Percentiles rank a stretch among this genome's conserved stretches.
phyloP scores from a whole-genome alignment of 2,329 filamentous ascomycete species.

The Aspergillus pseudonomiae region DNA sequence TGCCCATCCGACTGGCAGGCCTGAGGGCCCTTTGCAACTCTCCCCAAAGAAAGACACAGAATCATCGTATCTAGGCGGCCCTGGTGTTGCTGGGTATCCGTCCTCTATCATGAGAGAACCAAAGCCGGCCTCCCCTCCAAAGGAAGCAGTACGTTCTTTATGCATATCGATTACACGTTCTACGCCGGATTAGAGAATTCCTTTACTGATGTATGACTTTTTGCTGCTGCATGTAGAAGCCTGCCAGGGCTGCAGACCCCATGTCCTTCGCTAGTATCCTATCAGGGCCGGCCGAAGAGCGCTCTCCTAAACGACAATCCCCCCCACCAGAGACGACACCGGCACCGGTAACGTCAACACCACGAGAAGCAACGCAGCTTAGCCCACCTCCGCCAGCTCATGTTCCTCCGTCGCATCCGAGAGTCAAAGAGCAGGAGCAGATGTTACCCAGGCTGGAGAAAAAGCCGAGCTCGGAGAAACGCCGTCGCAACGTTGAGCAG shows the following conservation, averaged over 20 bases:
- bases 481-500: constrained; percentile 26
- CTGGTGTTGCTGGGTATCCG: constrained; percentile 33
- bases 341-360: constrained; percentile 21
- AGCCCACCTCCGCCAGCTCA: constrained; percentile 26
- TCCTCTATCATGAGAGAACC: constrained; percentile 36
- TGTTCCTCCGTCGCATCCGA: constrained; percentile 22
- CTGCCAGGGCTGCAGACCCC: constrained; percentile 75
- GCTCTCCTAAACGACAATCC: constrained; percentile 51
- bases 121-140: constrained; percentile 40
- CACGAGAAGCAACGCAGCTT: constrained; percentile 8
- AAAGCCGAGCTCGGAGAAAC: constrained; percentile 30
- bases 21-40: constrained; percentile 44
- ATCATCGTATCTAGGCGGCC: constrained; percentile 35
- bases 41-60: constrained; percentile 45
- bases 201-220: neutral
- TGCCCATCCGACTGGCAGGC: constrained; percentile 43
- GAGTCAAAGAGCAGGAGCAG: constrained; percentile 28
- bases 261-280: constrained; percentile 98
- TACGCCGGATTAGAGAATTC: neutral
- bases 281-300: constrained; percentile 71
- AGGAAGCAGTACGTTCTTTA: constrained; percentile 44
- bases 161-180: constrained; percentile 6
- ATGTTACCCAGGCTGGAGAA: constrained; percentile 34
- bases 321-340: constrained; percentile 41
- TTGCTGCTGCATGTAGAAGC: constrained; percentile 55